Base-by-base conservation (phyloP, 1,284 basidiomycete genomes). In the Puccinia coronata region DNA sequence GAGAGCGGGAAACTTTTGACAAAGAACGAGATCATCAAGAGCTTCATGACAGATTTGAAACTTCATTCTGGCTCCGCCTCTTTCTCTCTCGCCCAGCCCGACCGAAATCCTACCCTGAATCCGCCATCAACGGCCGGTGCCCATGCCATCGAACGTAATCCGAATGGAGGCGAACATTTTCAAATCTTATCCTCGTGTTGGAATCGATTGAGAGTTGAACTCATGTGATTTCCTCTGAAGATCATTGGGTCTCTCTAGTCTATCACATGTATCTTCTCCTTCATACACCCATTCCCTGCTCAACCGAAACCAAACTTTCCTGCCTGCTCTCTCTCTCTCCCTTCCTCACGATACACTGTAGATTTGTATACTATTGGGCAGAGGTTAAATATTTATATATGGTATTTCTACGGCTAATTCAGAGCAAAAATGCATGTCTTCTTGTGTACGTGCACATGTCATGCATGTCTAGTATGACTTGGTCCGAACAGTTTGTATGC, bases 21-120 rank as follows among this genome's bases (percentile, higher is more conserved):
- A n/a, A 67, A 67, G 41, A 67, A 67, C 41, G 41, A 67, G 63
- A 67, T 67, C n/a, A 43, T 67, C n/a, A 67, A 43, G 41, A 67
- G 63, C 36, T 67, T 67, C 41, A 43, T 67, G 41, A 31, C 39
- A 39, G 63, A 67, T 28, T n/a, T 67, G 41, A 67, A 67, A 14
- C 63, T 67, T 36, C 63, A 67, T 67, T 67, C 63, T 41, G 63
- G 63, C n/a, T 4, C 61, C 20, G 6, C 61, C 1, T 41, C 61
- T 23, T 41, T 41, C 41, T 67, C 41, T 43, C 41, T 28, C 9
- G 18, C 39, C 41, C n/a, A 41, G 8, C 39, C 20, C 25, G 39
- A 67, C n/a, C 39, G 23, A 16, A 9, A 20, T 51, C 49, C 9
- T 12, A 20, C 23, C 49, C 49, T 28, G 28, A 31, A 5, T 16